These are phyloP conservation scores for Scheffersomyces parashehatae DNA, from an alignment of 1,139 yeast species.

Conservation along the genomic window DNA sequence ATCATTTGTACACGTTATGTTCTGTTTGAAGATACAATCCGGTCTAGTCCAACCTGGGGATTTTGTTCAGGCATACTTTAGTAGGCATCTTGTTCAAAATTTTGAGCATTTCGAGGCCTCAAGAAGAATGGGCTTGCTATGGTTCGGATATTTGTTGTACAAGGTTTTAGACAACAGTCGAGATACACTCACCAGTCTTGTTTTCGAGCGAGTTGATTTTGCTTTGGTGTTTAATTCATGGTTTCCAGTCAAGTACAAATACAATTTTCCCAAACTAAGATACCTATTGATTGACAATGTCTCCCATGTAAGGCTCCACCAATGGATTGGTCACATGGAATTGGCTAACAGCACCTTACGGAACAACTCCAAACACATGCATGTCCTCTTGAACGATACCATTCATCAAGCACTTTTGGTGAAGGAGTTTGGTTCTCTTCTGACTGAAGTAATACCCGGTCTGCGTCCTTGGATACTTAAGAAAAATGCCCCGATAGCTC, in stretches of 20 bases:
- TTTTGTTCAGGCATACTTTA: constrained; percentile 4
- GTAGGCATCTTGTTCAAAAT: constrained; percentile 2
- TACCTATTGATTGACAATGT: constrained; percentile 4
- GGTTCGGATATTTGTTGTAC: constrained; percentile 8
- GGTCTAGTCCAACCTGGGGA: not conserved
- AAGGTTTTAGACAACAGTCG: constrained; percentile 8
- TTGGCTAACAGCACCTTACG: too few relatives aligned
- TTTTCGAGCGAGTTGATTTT: constrained; percentile 5
- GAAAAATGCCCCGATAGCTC: too few relatives aligned
- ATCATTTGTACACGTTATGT: constrained; percentile 9
- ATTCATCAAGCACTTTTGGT: too few relatives aligned
- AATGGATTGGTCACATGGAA: constrained; percentile 1
- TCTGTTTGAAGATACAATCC: constrained; percentile 2
- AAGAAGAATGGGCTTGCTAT: not conserved
- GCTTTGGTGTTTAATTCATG: constrained; percentile 2
- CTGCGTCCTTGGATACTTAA: too few relatives aligned
- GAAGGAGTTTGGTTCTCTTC: too few relatives aligned
- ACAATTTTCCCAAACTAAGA: constrained; percentile 2
- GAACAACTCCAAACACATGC: too few relatives aligned
- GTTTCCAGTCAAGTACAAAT: not conserved
- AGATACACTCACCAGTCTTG: constrained; percentile 8
- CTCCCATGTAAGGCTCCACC: constrained; percentile 2
- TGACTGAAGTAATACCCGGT: too few relatives aligned
- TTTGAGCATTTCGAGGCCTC: constrained; percentile 5
- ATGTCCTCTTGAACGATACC: too few relatives aligned